Base-by-base conservation (phyloP, 1,139 yeast species). In the Debaryomyces psychrophilus region DNA sequence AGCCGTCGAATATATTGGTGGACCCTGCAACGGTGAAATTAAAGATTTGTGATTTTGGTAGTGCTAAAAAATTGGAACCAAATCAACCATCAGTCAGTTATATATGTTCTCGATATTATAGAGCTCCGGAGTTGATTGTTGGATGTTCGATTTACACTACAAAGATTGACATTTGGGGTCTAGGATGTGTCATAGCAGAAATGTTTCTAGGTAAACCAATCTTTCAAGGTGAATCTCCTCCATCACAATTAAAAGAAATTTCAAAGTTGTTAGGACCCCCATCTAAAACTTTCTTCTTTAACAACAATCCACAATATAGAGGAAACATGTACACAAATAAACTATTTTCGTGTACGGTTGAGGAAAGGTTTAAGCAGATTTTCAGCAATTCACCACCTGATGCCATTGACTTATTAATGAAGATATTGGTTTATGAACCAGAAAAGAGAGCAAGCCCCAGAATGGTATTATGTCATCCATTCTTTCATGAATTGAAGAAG, bases 171-270 rank as follows among this genome's bases (percentile, higher is more conserved):
- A 82, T 86, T 49, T 87, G 95, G 95, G 93, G 93, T 1, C 71
- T 86, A 46, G 95, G 95, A 1, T 87, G 95, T 73, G 93, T 87
- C 8, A 71, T 87, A 53, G 93, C 93, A 15, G 95, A 87, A 64
- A 86, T 87, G 92, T 77, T 85, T 53, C 73, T 86, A 58, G 92
- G 93, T 27, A 85, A 82, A 61, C 90, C 93, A 3, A 84, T 87
- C 18, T 87, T 87, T 68, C 93, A 86, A 68, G 95, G 95, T 44
- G 85, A 81, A 57, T 83, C 85, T 44, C 89, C 92, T 11, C 78
- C 84, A 60, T 67, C 84, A 44, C 95, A 87, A 64, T 72, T 87
- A 55, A 79, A 87, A 60, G 95, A 87, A 63, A 87, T 87, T 52
- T 81, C 90, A 2, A 87, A 87, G 62, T 67, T 87, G 48, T 70